phyloP scores from a whole-genome alignment of 306 rosid species.

The Sophora flavescens region DNA sequence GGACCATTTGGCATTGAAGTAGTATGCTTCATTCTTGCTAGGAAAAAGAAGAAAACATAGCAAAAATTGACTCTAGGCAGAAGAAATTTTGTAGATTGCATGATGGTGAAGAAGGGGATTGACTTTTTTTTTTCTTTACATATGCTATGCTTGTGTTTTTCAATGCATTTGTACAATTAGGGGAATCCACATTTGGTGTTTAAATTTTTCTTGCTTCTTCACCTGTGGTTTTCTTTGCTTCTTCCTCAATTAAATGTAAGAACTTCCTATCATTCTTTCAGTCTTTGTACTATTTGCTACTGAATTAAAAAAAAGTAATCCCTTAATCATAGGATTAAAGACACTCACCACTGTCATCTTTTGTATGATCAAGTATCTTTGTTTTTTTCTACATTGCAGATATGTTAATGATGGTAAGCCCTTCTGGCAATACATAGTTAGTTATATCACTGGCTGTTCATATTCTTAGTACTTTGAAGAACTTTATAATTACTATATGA shows the following conservation, averaged over 20 bases:
- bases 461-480: slow-evolving; percentile 97
- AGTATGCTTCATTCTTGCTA: too few relatives aligned
- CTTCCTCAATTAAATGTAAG: not conserved
- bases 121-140: too few relatives aligned
- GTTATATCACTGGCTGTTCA: slow-evolving; percentile 87
- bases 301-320: not conserved
- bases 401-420: slow-evolving; percentile 96
- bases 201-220: too few relatives aligned
- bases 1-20: too few relatives aligned
- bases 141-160: too few relatives aligned
- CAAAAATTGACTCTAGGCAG: too few relatives aligned
- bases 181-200: too few relatives aligned
- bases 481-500: slow-evolving; percentile 79
- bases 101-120: too few relatives aligned
- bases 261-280: not conserved
- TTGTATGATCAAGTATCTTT: slow-evolving; percentile 16
- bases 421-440: slow-evolving; percentile 97
- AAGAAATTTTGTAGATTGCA: too few relatives aligned
- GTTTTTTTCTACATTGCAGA: slow-evolving; percentile 58
- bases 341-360: slow-evolving; percentile 6
- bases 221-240: too few relatives aligned
- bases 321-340: slow-evolving; percentile 1
- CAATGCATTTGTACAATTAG: too few relatives aligned
- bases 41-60: too few relatives aligned
- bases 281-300: not conserved